Evolutionary conservation across 805 yeast species (phyloP), one percentile per base, ranked within the genome.

Genomic region (Candida berthetii): DNA sequence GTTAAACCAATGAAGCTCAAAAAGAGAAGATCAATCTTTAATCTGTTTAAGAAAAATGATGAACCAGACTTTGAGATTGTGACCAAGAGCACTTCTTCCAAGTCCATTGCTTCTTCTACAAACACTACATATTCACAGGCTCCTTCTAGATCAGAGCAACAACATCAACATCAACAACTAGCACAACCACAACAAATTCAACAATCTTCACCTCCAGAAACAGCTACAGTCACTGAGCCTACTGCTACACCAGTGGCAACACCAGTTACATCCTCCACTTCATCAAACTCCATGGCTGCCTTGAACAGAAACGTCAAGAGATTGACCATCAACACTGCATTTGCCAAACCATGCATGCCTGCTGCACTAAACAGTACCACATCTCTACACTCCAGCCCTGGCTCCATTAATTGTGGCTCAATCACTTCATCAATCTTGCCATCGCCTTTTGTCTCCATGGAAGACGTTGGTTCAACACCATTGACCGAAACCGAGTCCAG

Each of bases 1-100:
- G 33, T 39, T 18, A 38, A 43, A 32, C 38, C 40, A 29, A 15
- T 37, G 7, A 48, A 47, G 15, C 20, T 33, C 6, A 50, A 45
- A 35, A 49, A 43, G 36, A 47, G 57, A 38, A 54, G 45, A 39
- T 56, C 60, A 1, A 40, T 56, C 29, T 56, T 56, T 29, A 45
- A 44, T 15, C 13, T 56, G 3, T 56, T 56, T 8, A 52, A 48
- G 42, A 43, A 41, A 17, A 28, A 42, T 22, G 45, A 37, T 16
- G 52, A 48, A 16, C 53, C 57, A 11, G 40, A 46, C 3, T 54
- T 55, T 35, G 60, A 55, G 36, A 53, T 55, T 29, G 55, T 51
- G 9, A 49, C 50, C 10, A 48, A 46, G 17, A 31, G 19, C 15
- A 19, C 37, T 35, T 19, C 27, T 22, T 5, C 14, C 6, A 22